Percentiles rank a stretch among this genome's conserved stretches.
phyloP scores from a whole-genome alignment of 176 grass and related monocot species.

The Dactylis glomerata region DNA sequence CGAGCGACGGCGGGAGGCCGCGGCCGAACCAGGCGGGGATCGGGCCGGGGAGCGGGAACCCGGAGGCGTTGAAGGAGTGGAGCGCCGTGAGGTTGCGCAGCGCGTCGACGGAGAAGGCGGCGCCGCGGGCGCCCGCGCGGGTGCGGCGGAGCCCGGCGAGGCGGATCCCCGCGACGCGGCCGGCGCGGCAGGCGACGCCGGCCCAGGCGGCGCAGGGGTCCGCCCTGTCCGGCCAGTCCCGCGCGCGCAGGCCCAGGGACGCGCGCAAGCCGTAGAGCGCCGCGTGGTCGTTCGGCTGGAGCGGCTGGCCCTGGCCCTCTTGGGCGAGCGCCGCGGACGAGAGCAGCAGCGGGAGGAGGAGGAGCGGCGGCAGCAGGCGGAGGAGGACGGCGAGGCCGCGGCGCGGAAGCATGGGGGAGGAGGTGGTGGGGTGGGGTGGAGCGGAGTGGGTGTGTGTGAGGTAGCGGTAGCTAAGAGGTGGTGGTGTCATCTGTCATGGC shows the following conservation, averaged over 20 bases:
- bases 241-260: conserved; percentile 58
- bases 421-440: background rate
- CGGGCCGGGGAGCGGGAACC: conserved; percentile 66
- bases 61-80: conserved; percentile 61
- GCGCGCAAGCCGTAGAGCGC: conserved; percentile 61
- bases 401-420: conserved; percentile 45
- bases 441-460: conserved; percentile 21
- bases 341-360: background rate
- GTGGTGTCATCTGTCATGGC: conserved; percentile 25
- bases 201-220: conserved; percentile 65
- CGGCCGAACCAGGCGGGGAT: conserved; percentile 75
- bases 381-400: background rate
- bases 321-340: background rate
- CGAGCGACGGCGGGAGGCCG: conserved; percentile 44
- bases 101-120: conserved; percentile 55
- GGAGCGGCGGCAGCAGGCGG: background rate
- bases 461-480: background rate
- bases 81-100: conserved; percentile 52
- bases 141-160: conserved; percentile 70
- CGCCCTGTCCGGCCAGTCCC: conserved; percentile 54
- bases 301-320: background rate
- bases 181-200: conserved; percentile 61
- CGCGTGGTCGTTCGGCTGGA: conserved; percentile 31
- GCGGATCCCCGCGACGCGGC: conserved; percentile 50
- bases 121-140: conserved; percentile 18